A percentile compares a stretch with the other conserved stretches of the same genome.
Evolutionary conservation across 1,284 basidiomycete species (phyloP).

Genomic region (Tylopilus sp.): DNA sequence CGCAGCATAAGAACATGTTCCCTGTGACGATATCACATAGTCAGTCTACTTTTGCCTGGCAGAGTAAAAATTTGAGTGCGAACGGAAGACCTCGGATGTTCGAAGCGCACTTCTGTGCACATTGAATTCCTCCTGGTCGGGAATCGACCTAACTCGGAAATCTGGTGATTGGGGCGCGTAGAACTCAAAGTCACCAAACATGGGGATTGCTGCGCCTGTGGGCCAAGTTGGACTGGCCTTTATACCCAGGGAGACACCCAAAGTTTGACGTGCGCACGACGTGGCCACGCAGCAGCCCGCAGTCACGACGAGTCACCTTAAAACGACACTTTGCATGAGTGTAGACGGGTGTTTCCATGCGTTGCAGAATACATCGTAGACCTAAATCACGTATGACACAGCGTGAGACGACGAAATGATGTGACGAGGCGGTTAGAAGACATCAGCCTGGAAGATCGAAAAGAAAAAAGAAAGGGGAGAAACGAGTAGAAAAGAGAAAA

Average conservation of each 20-base stretch:
- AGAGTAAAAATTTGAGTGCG: conserved; percentile 21
- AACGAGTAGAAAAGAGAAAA: not conserved
- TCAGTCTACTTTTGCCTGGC: conserved; percentile 8
- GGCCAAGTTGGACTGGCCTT: not conserved
- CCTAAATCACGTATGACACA: conserved; percentile 41
- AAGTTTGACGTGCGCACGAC: conserved; percentile 15
- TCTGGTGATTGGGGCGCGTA: conserved; percentile 43
- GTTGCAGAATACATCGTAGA: conserved; percentile 39
- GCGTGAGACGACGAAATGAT: conserved; percentile 36
- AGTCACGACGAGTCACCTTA: conserved; percentile 11
- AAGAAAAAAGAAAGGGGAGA: not conserved
- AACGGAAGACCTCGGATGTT: conserved; percentile 59
- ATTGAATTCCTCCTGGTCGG: conserved; percentile 45
- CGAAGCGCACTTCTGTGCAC: conserved; percentile 46
- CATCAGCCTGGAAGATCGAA: conserved; percentile 28
- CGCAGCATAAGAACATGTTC: conserved; percentile 61
- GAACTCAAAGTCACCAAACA: conserved; percentile 29
- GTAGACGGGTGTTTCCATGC: conserved; percentile 32
- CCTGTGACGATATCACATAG: conserved; percentile 36
- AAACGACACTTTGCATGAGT: no score
- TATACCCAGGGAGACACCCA: conserved; percentile 4
- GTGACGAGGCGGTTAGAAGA: conserved; percentile 33
- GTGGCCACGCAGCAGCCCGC: conserved; percentile 17
- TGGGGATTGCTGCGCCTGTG: conserved; percentile 1
- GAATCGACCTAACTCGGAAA: conserved; percentile 49